phyloP scores from a whole-genome alignment of 345 rosid species.

The Firmiana major region DNA sequence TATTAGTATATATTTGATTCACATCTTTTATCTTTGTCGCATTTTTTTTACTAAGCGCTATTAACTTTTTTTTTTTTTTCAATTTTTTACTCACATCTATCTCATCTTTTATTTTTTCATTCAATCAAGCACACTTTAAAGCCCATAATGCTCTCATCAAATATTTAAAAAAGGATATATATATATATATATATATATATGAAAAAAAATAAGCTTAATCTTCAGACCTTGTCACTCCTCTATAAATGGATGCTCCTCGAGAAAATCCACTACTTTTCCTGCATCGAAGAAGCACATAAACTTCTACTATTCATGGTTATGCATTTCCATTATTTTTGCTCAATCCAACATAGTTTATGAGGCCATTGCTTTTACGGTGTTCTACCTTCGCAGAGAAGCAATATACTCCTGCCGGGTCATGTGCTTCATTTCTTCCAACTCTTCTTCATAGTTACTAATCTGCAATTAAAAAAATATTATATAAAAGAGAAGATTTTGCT shows the following conservation, averaged over 20 bases:
- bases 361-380: neutral
- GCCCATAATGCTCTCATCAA: neutral
- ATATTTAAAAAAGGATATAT: too few species aligned
- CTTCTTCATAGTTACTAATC: slow-evolving; percentile 78
- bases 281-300: slow-evolving; percentile 6
- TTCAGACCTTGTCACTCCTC: slow-evolving; percentile 86
- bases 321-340: neutral
- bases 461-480: slow-evolving; percentile 17
- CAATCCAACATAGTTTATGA: neutral
- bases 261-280: slow-evolving; percentile 99
- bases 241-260: slow-evolving; percentile 89
- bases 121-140: too few species aligned
- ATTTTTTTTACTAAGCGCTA: too few species aligned
- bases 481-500: neutral
- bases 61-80: neutral
- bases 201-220: neutral
- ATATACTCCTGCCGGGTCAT: slow-evolving; percentile 94
- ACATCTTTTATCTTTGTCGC: too few species aligned
- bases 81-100: too few species aligned
- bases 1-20: too few species aligned
- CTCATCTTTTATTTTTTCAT: too few species aligned
- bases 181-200: too few species aligned
- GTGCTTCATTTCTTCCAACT: slow-evolving; percentile 94
- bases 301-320: neutral
- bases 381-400: slow-evolving; percentile 85